Base-by-base conservation (phyloP, 495 filamentous ascomycete species). In the Xylaria nigripes region DNA sequence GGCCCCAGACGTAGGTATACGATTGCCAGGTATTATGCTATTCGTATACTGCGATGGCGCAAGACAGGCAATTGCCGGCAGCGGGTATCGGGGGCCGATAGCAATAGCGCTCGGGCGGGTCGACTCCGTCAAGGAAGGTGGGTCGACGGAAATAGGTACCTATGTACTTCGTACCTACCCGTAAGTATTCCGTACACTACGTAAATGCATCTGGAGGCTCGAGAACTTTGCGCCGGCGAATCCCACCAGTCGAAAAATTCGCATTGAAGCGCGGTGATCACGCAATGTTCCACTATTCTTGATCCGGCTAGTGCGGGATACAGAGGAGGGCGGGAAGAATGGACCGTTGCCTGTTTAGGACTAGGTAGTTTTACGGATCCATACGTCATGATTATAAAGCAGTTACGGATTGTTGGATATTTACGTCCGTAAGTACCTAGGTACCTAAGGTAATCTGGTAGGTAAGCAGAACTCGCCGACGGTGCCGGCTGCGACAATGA, bases 221-320 rank as follows among this genome's bases (percentile, higher is more conserved):
- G n/a, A n/a, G n/a, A n/a, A n/a, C n/a, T n/a, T n/a, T n/a, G n/a
- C n/a, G 13, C 45, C 45, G 3, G 42, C 29, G 50, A 42, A 36
- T 42, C 44, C 21, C 25, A 43, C 38, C 29, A 8, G 2, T 12
- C 44, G 25, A 50, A n/a, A n/a, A n/a, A 43, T 55, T 50, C 38
- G 53, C 53, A 45, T n/a, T 55, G 53, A 36, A 55, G 50, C 45
- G 25, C 46, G 45, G 29, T 34, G 53, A 55, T 55, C 53, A 55
- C 53, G 53, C 53, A 55, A 55, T 55, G 45, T 2, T 23, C 19
- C 38, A 6, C 53, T 50, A 55, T 19, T 0, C 53, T 38, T 5
- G 2, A 46, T 54, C 1, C 12, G 23, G 44, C 32, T 54, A 54
- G 51, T n/a, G n/a, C n/a, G 2, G 32, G 6, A 36, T 2, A 8